phyloP scores from a whole-genome alignment of 108 stramenopile species.

The Stephanodiscus triporus region DNA sequence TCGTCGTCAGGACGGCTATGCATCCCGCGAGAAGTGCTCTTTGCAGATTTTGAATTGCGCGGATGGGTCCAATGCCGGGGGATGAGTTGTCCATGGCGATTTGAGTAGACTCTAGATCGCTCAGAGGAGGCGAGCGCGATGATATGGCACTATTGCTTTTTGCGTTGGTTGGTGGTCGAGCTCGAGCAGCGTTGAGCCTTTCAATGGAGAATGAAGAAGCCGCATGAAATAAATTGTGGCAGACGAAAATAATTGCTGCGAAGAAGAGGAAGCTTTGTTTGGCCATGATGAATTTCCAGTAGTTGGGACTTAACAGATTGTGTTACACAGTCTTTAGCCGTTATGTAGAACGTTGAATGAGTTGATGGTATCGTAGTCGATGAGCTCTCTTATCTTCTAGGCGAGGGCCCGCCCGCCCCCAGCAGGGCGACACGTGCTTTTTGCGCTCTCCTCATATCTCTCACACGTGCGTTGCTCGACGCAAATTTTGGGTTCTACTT shows the following conservation, averaged over 20 bases:
- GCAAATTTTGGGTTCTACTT: no score
- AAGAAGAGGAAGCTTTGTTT: constrained; percentile 7
- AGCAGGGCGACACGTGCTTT: no score
- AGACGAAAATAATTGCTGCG: constrained; percentile 15
- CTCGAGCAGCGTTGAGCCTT: neutral
- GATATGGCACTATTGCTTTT: neutral
- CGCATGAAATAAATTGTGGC: neutral
- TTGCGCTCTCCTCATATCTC: no score
- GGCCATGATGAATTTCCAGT: neutral
- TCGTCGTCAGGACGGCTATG: constrained; percentile 19
- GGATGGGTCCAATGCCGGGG: neutral
- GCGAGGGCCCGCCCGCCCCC: no score
- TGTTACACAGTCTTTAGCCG: no score
- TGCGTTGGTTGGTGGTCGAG: constrained; percentile 1
- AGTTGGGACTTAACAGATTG: no score
- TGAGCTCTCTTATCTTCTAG: no score
- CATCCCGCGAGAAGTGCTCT: constrained; percentile 16
- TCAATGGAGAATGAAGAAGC: constrained; percentile 18
- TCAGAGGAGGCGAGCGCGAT: neutral
- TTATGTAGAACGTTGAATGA: no score
- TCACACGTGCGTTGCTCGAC: no score
- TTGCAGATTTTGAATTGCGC: neutral
- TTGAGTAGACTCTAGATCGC: neutral
- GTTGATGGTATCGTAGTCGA: no score
- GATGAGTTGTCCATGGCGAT: neutral